phyloP scores from a whole-genome alignment of 1,139 yeast genomes.

The Yamadazyma buinensis region DNA sequence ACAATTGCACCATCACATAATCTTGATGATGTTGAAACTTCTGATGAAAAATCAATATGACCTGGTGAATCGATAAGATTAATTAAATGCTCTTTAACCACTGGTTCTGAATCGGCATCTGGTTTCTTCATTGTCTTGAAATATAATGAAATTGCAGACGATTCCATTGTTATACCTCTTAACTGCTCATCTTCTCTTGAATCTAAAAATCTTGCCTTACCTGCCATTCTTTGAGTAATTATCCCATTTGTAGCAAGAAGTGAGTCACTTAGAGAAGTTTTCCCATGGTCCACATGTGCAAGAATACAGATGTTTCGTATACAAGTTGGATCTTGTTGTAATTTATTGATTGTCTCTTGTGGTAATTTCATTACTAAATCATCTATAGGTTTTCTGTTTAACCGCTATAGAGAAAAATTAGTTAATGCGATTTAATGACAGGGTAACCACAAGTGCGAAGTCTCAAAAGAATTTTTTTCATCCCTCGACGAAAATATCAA shows the following conservation, averaged over 20 bases:
- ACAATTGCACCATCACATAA: conserved; percentile 96
- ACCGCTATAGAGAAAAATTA: too few species aligned
- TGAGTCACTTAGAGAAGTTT: conserved; percentile 91
- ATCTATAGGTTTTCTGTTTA: too few species aligned
- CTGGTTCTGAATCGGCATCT: conserved; percentile 27
- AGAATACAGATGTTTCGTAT: conserved; percentile 90
- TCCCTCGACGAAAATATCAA: too few species aligned
- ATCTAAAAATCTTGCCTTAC: conserved; percentile 88
- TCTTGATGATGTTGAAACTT: conserved; percentile 92
- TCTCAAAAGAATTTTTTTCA: too few species aligned
- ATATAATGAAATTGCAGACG: conserved; percentile 86
- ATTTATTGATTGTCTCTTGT: conserved; percentile 56
- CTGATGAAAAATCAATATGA: conserved; percentile 94
- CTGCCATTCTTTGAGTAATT: conserved; percentile 92
- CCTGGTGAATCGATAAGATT: conserved; percentile 98
- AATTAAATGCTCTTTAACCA: conserved; percentile 73
- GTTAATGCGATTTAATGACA: too few species aligned
- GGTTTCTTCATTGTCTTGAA: conserved; percentile 59
- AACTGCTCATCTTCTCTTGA: conserved; percentile 94
- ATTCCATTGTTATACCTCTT: conserved; percentile 97
- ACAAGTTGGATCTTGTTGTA: conserved; percentile 66
- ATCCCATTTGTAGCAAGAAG: conserved; percentile 93
- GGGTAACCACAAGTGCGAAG: too few species aligned
- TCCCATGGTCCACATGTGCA: conserved; percentile 99
- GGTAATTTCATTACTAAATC: conserved; percentile 61